A percentile compares a stretch with the other conserved stretches of the same genome.
Conservation (phyloP, 1,284 basidiomycete genomes). For the Tilletia walkeri region DNA sequence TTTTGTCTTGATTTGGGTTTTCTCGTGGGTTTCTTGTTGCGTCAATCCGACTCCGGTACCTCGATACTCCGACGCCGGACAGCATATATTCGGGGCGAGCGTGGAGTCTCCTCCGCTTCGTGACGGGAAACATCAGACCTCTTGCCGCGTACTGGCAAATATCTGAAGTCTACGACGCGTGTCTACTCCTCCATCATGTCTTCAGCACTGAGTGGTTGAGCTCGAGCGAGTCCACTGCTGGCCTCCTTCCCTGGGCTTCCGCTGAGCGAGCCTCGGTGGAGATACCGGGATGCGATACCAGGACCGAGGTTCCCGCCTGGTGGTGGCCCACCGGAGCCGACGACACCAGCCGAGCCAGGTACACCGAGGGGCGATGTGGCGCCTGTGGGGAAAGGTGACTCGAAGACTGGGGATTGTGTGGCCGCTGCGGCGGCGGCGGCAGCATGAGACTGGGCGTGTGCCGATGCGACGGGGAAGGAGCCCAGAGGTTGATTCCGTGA, state of each 20-base stretch:
- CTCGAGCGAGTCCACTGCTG: constrained; percentile 36
- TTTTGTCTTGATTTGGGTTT: too few relatives aligned
- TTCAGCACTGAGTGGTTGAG: constrained; percentile 39
- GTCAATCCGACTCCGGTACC: too few relatives aligned
- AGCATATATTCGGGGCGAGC: background rate
- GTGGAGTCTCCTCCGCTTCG: too few relatives aligned
- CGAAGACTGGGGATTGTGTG: background rate
- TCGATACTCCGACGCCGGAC: too few relatives aligned
- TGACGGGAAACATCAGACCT: too few relatives aligned
- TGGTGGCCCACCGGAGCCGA: constrained; percentile 60
- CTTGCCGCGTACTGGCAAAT: too few relatives aligned
- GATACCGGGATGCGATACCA: background rate
- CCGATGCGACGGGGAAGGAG: constrained; percentile 5
- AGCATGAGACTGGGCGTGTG: background rate
- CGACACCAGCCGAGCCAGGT: constrained; percentile 59
- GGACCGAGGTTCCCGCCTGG: constrained; percentile 31
- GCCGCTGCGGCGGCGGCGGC: constrained; percentile 9
- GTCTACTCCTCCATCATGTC: constrained; percentile 42
- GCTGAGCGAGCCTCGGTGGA: constrained; percentile 16
- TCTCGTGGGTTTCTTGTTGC: too few relatives aligned
- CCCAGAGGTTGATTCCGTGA: constrained; percentile 3
- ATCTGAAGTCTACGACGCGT: too few relatives aligned
- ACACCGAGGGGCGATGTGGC: constrained; percentile 64
- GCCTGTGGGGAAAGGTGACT: constrained; percentile 44
- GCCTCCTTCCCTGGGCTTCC: constrained; percentile 41